Conservation (phyloP, 1,284 basidiomycete genomes). For the Microbotryomycetes sp. region DNA sequence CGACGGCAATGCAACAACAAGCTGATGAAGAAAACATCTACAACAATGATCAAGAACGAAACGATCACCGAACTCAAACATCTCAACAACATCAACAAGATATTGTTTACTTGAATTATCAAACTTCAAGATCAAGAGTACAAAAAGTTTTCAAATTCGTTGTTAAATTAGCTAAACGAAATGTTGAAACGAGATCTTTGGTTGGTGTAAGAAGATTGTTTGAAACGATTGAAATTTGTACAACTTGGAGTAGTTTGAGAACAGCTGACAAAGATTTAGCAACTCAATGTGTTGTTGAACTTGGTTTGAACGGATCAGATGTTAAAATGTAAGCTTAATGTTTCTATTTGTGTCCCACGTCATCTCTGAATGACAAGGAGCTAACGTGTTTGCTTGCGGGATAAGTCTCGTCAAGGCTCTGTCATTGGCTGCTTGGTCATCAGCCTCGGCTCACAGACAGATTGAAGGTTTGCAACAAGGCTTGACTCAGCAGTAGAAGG, state of each 20-base stretch:
- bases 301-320: not conserved
- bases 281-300: constrained; percentile 3
- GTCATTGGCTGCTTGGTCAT: not conserved
- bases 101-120: constrained; percentile 1
- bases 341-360: too few species aligned
- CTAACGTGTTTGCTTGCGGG: not conserved
- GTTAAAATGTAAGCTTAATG: not conserved
- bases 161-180: not conserved
- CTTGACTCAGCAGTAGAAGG: too few species aligned
- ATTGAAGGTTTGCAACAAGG: not conserved
- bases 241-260: constrained; percentile 15
- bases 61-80: not conserved
- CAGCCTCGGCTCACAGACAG: not conserved
- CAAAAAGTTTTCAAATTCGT: constrained; percentile 1
- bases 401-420: not conserved
- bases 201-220: not conserved
- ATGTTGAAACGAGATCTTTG: not conserved
- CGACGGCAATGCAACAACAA: not conserved
- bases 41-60: too few species aligned
- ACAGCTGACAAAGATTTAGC: not conserved
- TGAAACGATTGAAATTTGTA: constrained; percentile 7
- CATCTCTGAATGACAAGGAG: too few species aligned
- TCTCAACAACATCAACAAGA: not conserved
- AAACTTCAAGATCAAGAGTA: not conserved
- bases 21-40: not conserved